phyloP scores from a whole-genome alignment of 352 stramenopile genomes.

The Phytophthora megakarya region DNA sequence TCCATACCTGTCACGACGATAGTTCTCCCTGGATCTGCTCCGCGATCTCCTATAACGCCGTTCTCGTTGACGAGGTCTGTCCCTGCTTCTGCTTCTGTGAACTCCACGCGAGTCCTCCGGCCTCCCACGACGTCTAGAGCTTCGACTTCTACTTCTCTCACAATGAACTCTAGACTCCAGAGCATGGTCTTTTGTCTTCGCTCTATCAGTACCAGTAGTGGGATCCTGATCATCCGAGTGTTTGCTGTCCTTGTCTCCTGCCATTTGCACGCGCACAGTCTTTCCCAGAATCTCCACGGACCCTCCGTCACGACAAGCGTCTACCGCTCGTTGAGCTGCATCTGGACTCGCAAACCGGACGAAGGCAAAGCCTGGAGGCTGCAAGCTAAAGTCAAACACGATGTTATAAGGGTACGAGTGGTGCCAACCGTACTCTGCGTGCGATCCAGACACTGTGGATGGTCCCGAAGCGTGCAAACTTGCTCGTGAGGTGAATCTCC shows the following conservation, averaged over 20 bases:
- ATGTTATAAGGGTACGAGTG: neutral
- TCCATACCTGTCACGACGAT: neutral
- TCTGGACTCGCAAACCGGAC: slow-evolving; percentile 58
- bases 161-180: neutral
- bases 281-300: slow-evolving; percentile 72
- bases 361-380: slow-evolving; percentile 86
- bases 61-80: slow-evolving; percentile 1
- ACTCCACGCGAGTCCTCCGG: slow-evolving; percentile 1
- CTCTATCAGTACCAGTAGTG: neutral
- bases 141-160: neutral
- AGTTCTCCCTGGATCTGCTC: slow-evolving; percentile 4
- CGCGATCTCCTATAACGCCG: slow-evolving; percentile 6
- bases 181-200: neutral
- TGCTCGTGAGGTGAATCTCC: slow-evolving; percentile 62
- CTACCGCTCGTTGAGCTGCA: slow-evolving; percentile 53
- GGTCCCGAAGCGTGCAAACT: slow-evolving; percentile 66
- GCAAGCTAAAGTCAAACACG: slow-evolving; percentile 8
- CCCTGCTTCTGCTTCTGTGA: slow-evolving; percentile 17
- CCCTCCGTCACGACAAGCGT: slow-evolving; percentile 39
- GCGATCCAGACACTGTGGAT: slow-evolving; percentile 81
- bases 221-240: slow-evolving; percentile 5
- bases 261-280: slow-evolving; percentile 74
- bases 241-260: slow-evolving; percentile 45
- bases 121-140: neutral
- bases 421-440: slow-evolving; percentile 48